phyloP scores from a whole-genome alignment of 2,329 filamentous ascomycete genomes.

The Fusarium praegraminearum region DNA sequence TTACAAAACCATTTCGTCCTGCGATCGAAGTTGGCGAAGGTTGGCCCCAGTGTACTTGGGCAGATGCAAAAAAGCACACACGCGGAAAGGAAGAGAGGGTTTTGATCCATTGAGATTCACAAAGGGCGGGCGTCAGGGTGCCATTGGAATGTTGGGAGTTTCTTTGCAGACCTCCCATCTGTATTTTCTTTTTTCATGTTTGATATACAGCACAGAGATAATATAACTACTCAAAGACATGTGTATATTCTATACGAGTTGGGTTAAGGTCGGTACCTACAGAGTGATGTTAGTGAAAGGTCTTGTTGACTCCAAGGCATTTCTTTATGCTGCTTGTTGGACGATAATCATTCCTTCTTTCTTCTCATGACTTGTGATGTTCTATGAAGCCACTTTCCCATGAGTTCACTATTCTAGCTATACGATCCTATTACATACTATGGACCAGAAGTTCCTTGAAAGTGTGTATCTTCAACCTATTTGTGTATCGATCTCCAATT shows the following conservation, averaged over 20 bases:
- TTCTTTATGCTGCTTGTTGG: not conserved
- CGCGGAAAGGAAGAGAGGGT: constrained; percentile 24
- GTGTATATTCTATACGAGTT: not conserved
- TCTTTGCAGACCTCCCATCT: constrained; percentile 26
- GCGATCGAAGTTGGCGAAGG: constrained; percentile 33
- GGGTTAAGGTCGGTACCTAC: no score
- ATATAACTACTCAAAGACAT: constrained; percentile 28
- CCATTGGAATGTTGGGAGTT: constrained; percentile 39
- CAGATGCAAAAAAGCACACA: constrained; percentile 36
- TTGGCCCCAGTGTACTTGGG: constrained; percentile 29
- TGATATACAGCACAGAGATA: constrained; percentile 35
- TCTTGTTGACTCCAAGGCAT: not conserved
- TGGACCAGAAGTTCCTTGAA: not conserved
- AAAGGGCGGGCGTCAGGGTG: constrained; percentile 47
- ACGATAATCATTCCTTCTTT: not conserved
- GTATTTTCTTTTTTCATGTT: constrained; percentile 30
- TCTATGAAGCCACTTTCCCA: not conserved
- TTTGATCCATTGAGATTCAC: constrained; percentile 44
- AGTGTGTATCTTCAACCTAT: not conserved
- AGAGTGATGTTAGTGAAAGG: not conserved
- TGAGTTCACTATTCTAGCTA: not conserved
- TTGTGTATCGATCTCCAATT: not conserved
- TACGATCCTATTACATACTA: not conserved
- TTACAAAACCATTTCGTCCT: constrained; percentile 17
- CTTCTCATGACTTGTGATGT: not conserved